A percentile compares a stretch with the other conserved stretches of the same genome.
phyloP scores from a whole-genome alignment of 2,329 filamentous ascomycete genomes.

The Macrophomina pseudophaseolina region DNA sequence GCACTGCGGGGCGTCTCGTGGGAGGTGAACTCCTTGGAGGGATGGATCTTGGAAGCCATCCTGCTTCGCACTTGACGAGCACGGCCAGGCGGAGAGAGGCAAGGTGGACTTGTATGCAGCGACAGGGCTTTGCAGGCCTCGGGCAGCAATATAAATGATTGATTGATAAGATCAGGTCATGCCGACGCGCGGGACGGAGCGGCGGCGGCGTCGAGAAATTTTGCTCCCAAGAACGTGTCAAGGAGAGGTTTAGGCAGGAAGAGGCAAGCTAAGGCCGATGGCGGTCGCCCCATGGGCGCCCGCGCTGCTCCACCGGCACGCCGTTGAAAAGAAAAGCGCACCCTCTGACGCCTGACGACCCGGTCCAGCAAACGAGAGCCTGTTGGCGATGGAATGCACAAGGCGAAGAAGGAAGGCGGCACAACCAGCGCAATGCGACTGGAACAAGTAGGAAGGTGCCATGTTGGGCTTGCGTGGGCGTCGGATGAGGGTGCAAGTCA shows the following conservation, averaged over 20 bases:
- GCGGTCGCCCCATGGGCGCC: not conserved
- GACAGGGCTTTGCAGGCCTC: not conserved
- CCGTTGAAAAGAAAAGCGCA: not conserved
- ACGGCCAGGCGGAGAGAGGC: not conserved
- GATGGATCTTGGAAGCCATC: conserved; percentile 5
- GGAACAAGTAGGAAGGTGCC: not conserved
- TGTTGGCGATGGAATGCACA: not conserved
- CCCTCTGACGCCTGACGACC: not conserved
- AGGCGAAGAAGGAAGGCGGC: not conserved
- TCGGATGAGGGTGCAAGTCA: not conserved
- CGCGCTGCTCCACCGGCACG: not conserved
- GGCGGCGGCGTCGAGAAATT: conserved; percentile 16
- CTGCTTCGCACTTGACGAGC: not conserved
- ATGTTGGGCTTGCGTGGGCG: not conserved
- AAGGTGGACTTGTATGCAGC: not conserved
- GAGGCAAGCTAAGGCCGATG: conserved; percentile 18
- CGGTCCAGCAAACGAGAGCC: too few relatives aligned
- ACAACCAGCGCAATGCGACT: not conserved
- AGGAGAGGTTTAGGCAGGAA: conserved; percentile 5
- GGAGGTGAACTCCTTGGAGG: not conserved
- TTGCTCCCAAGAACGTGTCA: conserved; percentile 4
- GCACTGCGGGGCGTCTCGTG: not conserved
- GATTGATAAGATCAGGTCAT: conserved; percentile 19
- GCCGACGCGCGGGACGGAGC: not conserved
- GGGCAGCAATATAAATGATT: conserved; percentile 11